Conservation (phyloP, 805 yeast genomes). For the Pichia californica region DNA sequence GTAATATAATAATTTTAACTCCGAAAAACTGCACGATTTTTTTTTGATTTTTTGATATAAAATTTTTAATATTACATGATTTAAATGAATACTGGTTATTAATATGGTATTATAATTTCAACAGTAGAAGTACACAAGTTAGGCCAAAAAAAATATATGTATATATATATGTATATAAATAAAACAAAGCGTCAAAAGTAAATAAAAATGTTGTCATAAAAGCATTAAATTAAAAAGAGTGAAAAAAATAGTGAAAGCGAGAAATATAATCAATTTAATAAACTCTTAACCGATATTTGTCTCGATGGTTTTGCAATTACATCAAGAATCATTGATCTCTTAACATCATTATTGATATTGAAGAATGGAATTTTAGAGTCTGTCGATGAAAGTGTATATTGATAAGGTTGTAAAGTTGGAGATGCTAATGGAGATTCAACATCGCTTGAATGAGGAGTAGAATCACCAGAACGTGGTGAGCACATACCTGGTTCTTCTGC, state of each 20-base stretch:
- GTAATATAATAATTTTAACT: no score
- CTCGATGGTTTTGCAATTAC: constrained; percentile 8
- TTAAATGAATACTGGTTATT: no score
- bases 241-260: neutral
- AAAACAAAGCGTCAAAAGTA: no score
- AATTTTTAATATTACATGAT: no score
- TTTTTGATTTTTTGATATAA: no score
- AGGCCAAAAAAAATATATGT: no score
- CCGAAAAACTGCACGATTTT: no score
- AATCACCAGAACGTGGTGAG: constrained; percentile 11
- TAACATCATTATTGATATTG: neutral
- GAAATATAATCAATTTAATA: constrained; percentile 16
- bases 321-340: constrained; percentile 1
- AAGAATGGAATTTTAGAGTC: constrained; percentile 7
- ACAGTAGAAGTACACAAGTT: no score
- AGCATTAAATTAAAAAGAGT: neutral
- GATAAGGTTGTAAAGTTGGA: constrained; percentile 19
- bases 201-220: neutral
- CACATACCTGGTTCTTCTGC: constrained; percentile 10
- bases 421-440: constrained; percentile 24
- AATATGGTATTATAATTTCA: no score
- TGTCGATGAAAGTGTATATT: neutral
- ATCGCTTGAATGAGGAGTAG: constrained; percentile 8
- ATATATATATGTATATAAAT: no score
- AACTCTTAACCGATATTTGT: constrained; percentile 23